Evolutionary conservation across 164 flowering plant genomes (phyloP).

Genomic region (Aristolochia californica): DNA sequence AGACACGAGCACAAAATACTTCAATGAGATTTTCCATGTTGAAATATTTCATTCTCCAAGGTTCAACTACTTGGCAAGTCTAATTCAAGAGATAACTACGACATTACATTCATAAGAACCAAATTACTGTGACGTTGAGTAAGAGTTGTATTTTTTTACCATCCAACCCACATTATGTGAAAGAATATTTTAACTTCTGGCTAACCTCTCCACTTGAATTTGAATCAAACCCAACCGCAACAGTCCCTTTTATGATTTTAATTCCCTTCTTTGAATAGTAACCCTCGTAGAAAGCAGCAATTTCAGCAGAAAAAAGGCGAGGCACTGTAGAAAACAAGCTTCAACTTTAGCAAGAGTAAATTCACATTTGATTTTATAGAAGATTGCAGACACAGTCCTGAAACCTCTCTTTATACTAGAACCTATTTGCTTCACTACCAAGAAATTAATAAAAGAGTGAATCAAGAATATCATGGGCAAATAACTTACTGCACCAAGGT

Average conservation of each 20-base stretch:
- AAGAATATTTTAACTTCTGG: not conserved
- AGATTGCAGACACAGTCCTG: no score
- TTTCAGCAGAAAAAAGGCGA: constrained; percentile 77
- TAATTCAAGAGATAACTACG: not conserved
- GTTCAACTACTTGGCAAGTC: not conserved
- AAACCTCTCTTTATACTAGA: no score
- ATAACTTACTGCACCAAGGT: constrained; percentile 98
- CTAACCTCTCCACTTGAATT: constrained; percentile 70
- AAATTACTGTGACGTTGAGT: no score
- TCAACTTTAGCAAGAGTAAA: no score
- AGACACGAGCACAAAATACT: not conserved
- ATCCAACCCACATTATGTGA: no score
- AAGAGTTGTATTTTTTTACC: no score
- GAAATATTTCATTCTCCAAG: no score
- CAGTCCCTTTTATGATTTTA: constrained; percentile 86
- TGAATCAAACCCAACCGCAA: constrained; percentile 72
- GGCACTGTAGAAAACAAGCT: constrained; percentile 61
- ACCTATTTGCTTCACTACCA: no score
- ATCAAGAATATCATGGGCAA: not conserved
- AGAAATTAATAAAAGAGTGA: no score
- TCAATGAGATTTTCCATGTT: not conserved
- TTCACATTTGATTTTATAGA: no score
- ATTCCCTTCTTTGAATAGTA: constrained; percentile 82
- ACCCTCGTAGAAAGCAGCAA: constrained; percentile 95
- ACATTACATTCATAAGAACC: not conserved